Percentiles rank a stretch among this genome's conserved stretches.
phyloP scores from a whole-genome alignment of 495 filamentous ascomycete species.

The Penicillium fimorum region DNA sequence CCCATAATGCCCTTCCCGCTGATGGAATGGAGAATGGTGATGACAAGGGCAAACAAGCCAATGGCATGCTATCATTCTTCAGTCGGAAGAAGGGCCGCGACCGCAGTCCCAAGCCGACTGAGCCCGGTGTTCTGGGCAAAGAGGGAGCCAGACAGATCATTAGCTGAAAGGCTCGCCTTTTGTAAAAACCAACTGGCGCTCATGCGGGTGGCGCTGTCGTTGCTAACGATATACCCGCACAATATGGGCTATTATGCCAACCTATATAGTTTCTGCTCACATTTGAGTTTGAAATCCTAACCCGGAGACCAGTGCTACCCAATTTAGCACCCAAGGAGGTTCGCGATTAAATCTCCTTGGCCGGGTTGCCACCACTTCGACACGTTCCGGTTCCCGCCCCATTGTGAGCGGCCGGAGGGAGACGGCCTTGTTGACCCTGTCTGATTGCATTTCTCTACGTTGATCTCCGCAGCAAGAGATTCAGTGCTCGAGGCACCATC shows the following conservation, averaged over 20 bases:
- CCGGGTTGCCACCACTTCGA: neutral
- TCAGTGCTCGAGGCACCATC: conserved; percentile 14
- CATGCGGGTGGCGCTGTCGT: neutral
- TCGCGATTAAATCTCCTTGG: neutral
- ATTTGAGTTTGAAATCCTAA: neutral
- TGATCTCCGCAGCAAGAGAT: conserved; percentile 12
- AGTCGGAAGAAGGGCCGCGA: conserved; percentile 85
- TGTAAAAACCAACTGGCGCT: neutral
- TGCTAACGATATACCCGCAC: neutral
- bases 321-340: neutral
- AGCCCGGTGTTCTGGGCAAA: conserved; percentile 89
- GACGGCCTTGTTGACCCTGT: neutral
- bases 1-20: conserved; percentile 70
- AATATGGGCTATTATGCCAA: neutral
- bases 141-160: conserved; percentile 76
- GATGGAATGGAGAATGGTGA: conserved; percentile 53
- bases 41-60: conserved; percentile 49
- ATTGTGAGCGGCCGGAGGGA: neutral
- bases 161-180: conserved; percentile 24
- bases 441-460: conserved; percentile 11
- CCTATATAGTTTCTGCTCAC: neutral
- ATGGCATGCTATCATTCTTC: conserved; percentile 87
- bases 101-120: conserved; percentile 89
- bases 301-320: neutral
- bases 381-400: neutral